Base-by-base conservation (phyloP, 176 grass and related monocot species). In the Oryza punctata region DNA sequence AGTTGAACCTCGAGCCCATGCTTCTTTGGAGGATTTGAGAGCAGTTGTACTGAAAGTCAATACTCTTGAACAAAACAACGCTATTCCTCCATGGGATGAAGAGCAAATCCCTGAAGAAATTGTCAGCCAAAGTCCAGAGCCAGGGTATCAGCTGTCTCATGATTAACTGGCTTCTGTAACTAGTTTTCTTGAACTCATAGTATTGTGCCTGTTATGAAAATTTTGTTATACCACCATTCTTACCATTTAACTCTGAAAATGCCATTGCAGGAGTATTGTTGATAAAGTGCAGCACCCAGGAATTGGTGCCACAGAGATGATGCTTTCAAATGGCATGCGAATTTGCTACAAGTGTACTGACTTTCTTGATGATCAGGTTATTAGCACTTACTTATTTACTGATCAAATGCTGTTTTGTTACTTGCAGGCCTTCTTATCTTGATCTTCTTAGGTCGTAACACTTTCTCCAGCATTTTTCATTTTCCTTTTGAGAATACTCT, bases 291-390 rank as follows among this genome's bases (percentile, higher is more conserved):
- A 99, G 32, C 92, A 92, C 78, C 84, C 89, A 76, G 84, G 87
- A 63, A 92, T 99, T 81, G 93, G 93, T 83, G 89, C 86, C n/a
- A 92, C 93, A 91, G 96, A 99, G 82, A 96, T 94, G 82, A 75
- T 92, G 85, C 89, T 99, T 68, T 99, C 96, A 6, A 99, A 99
- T 92, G 96, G 96, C 83, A 94, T 99, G 91, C 85, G 85, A 70
- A 72, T 99, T 88, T 99, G 93, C 84, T 99, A 96, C 81, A 99
- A 99, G 79, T 89, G 78, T 64, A 99, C 93, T n/a, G 96, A 99
- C 66, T 99, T 99, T 85, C 96, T 99, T 88, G 96, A 99, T 89
- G 96, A 99, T 89, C 96, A 99, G 93, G 96, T 99, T 89, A 25
- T 85, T 88, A 32, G 73, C 61, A 28, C 84, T 50, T 52, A 12